Percentiles rank a stretch among this genome's conserved stretches.
phyloP scores from a whole-genome alignment of 805 yeast genomes.

The Candida parachauliodes region DNA sequence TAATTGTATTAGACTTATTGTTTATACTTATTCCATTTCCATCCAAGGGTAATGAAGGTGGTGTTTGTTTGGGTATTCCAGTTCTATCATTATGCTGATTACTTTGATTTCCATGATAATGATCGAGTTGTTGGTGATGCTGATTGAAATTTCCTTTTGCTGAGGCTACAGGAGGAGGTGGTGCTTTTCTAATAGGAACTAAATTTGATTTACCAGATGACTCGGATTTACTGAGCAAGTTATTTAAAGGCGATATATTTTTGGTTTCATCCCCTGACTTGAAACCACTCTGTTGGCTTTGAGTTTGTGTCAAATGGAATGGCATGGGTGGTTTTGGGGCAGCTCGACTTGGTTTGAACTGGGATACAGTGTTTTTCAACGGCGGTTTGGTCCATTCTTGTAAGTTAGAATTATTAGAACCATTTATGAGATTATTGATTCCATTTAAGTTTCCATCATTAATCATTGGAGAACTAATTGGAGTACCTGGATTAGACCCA shows the following conservation, averaged over 20 bases:
- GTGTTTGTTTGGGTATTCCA: constrained; percentile 26
- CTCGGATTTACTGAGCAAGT: constrained; percentile 24
- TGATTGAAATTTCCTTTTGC: too few species aligned
- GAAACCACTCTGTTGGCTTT: constrained; percentile 1
- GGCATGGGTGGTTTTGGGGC: constrained; percentile 45
- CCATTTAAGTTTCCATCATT: neutral
- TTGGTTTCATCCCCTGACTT: neutral
- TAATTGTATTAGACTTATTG: neutral
- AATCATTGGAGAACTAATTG: constrained; percentile 23
- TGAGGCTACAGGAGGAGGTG: constrained; percentile 44
- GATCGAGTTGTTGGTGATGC: too few species aligned
- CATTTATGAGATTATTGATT: constrained; percentile 10
- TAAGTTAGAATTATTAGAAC: constrained; percentile 16
- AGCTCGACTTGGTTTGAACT: constrained; percentile 33
- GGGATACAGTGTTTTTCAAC: constrained; percentile 3
- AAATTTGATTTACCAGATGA: constrained; percentile 16
- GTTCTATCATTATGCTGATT: constrained; percentile 11
- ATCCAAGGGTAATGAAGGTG: constrained; percentile 26
- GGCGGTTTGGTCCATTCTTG: constrained; percentile 42
- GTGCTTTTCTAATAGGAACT: constrained; percentile 53
- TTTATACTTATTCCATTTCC: neutral
- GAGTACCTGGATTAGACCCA: constrained; percentile 29
- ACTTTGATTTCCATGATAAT: too few species aligned
- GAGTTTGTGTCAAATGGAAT: constrained; percentile 29
- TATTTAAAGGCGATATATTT: constrained; percentile 31